Evolutionary conservation across 768 basidiomycete genomes (phyloP), one percentile per base, ranked within the genome.

Genomic region (Mycena galericulata): DNA sequence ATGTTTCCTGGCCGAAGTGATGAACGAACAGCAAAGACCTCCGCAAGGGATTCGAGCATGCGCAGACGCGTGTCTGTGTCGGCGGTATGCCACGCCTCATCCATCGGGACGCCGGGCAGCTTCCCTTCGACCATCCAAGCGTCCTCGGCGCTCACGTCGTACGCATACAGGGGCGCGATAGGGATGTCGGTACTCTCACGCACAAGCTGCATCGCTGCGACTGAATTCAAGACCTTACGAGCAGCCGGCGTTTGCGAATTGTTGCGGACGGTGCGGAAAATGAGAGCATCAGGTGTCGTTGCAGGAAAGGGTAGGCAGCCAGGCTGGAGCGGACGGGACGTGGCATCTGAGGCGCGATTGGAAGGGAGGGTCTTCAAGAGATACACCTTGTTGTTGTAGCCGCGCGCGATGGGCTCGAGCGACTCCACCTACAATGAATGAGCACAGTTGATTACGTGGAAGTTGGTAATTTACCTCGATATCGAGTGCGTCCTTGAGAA

Each of bases 361-460:
- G n/a, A 6, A 6, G 51, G 43, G 6, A 61, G 20, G n/a, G 55
- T 29, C 34, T 60, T 67, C 15, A 67, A 34, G 24, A 62, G 41
- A 24, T 67, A 67, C 36, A 67, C 53, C 46, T 67, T 62, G 53
- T 67, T 67, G 53, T 67, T 67, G 38, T 55, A 61, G 30, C 59
- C 58, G 26, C 66, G 58, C 10, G 66, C 38, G n/a, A 67, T 67
- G 17, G 66, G 59, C 29, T 67, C 66, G 9, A 67, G 59, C 8
- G 66, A 67, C 53, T 67, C 66, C 9, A 67, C 41, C 66, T 67
- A 24, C 6, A n/a, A 18, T 24, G 20, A 26, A 30, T 18, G 15
- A 40, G 36, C 22, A 60, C 17, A 8, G 24, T 9, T 0, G 22
- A 60, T 32, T 14, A 41, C 24, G 22, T 40, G 15, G 36, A 27